phyloP scores from a whole-genome alignment of 2,329 filamentous ascomycete genomes.

The Thermomyces lanuginosus region DNA sequence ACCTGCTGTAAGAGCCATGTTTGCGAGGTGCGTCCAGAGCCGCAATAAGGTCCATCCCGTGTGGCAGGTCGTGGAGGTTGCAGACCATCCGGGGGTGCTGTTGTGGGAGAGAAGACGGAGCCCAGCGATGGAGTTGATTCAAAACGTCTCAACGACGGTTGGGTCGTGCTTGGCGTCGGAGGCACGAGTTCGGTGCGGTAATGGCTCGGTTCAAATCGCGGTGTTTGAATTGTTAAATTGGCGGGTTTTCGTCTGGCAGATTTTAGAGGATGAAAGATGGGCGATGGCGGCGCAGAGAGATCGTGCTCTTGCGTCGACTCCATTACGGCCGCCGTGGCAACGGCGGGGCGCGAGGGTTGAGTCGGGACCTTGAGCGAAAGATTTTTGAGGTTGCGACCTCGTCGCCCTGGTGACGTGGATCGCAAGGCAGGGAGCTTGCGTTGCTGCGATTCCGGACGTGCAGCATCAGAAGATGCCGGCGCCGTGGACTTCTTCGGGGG shows the following conservation, averaged over 20 bases:
- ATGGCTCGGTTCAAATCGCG: slow-evolving; percentile 32
- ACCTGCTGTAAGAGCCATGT: slow-evolving; percentile 26
- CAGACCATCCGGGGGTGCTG: slow-evolving; percentile 35
- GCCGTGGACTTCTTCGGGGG: slow-evolving; percentile 4
- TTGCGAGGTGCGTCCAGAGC: slow-evolving; percentile 9
- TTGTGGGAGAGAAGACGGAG: slow-evolving; percentile 35
- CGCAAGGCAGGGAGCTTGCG: slow-evolving; percentile 22
- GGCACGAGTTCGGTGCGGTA: slow-evolving; percentile 38
- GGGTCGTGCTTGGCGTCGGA: slow-evolving; percentile 36
- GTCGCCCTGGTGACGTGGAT: slow-evolving; percentile 19
- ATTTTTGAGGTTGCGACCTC: slow-evolving; percentile 46
- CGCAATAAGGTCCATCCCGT: slow-evolving; percentile 15
- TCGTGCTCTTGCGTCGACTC: slow-evolving; percentile 22
- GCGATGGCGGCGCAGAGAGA: slow-evolving; percentile 39
- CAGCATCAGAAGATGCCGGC: slow-evolving; percentile 11
- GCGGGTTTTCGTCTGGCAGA: slow-evolving; percentile 40
- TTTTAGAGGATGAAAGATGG: slow-evolving; percentile 40
- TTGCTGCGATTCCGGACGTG: slow-evolving; percentile 5
- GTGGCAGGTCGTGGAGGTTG: slow-evolving; percentile 28
- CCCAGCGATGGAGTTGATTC: slow-evolving; percentile 46
- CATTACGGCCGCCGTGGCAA: slow-evolving; percentile 33
- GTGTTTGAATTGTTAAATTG: slow-evolving; percentile 44
- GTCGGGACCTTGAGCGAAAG: slow-evolving; percentile 44
- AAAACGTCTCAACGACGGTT: slow-evolving; percentile 37
- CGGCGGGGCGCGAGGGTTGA: slow-evolving; percentile 30